Conservation (phyloP, 352 stramenopile species). For the Phytophthora constricta region DNA sequence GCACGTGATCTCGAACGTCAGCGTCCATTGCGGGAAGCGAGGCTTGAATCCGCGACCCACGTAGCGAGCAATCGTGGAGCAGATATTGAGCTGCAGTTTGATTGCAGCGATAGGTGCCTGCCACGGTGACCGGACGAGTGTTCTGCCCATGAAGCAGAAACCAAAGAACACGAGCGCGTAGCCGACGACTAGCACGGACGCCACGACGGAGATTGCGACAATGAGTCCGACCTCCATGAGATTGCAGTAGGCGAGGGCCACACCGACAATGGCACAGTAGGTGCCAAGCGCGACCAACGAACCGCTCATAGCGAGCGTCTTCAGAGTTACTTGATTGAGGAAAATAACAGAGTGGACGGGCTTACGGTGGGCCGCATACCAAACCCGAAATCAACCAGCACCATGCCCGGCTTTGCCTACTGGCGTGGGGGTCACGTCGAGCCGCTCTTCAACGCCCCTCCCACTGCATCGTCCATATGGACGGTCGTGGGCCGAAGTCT, state of each 20-base stretch:
- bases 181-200: slow-evolving; percentile 3
- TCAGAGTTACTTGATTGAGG: neutral
- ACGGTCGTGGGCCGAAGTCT: neutral
- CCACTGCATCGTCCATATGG: neutral
- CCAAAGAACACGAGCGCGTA: slow-evolving; percentile 20
- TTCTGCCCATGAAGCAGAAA: slow-evolving; percentile 30
- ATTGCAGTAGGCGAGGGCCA: slow-evolving; percentile 27
- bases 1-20: slow-evolving; percentile 32
- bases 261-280: slow-evolving; percentile 24
- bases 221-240: slow-evolving; percentile 25
- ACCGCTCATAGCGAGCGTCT: slow-evolving; percentile 15
- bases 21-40: slow-evolving; percentile 28
- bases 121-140: slow-evolving; percentile 21
- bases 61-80: slow-evolving; percentile 12
- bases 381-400: neutral
- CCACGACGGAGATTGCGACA: slow-evolving; percentile 5
- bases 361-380: too few relatives aligned
- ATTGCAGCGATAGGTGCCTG: slow-evolving; percentile 26
- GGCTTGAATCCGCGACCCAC: slow-evolving; percentile 24
- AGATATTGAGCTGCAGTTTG: slow-evolving; percentile 32
- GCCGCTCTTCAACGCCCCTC: neutral
- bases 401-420: slow-evolving; percentile 17
- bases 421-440: slow-evolving; percentile 15
- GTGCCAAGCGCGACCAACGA: slow-evolving; percentile 23
- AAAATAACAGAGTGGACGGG: slow-evolving; percentile 20